These are phyloP conservation scores for Calonectria pseudoreteaudii DNA, from an alignment of 2,329 filamentous ascomycete genomes.

Conservation along the genomic window DNA sequence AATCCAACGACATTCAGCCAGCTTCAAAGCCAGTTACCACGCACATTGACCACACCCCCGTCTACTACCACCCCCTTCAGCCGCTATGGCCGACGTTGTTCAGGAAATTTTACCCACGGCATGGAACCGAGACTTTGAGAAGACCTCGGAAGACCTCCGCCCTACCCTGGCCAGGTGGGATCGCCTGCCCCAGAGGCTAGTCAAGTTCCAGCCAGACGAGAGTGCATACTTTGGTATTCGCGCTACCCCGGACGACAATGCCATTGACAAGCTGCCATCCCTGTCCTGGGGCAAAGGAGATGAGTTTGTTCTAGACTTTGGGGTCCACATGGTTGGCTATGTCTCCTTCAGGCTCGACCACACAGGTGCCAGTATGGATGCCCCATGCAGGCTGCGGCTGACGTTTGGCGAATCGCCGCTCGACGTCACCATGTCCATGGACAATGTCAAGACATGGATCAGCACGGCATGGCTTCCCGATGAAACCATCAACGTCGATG, in stretches of 20 bases:
- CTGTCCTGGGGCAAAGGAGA: constrained; percentile 25
- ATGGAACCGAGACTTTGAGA: constrained; percentile 28
- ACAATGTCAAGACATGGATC: constrained; percentile 51
- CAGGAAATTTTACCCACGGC: constrained; percentile 16
- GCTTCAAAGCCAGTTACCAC: background rate
- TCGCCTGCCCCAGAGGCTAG: constrained; percentile 20
- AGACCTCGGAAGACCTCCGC: constrained; percentile 12
- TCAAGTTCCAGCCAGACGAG: constrained; percentile 21
- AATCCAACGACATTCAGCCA: background rate
- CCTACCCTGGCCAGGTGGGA: constrained; percentile 23
- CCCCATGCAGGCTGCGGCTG: constrained; percentile 48
- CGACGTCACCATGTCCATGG: constrained; percentile 50
- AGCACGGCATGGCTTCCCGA: constrained; percentile 52
- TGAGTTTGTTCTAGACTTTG: constrained; percentile 30
- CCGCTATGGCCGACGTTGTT: constrained; percentile 10
- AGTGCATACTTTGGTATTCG: constrained; percentile 21
- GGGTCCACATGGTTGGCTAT: constrained; percentile 28
- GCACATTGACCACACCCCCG: background rate
- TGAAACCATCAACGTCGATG: constrained; percentile 50
- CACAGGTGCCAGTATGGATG: constrained; percentile 45
- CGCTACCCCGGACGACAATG: constrained; percentile 1
- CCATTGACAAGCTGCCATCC: constrained; percentile 15
- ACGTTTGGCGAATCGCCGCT: constrained; percentile 52
- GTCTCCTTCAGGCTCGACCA: constrained; percentile 19
- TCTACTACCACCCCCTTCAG: background rate